phyloP scores from a whole-genome alignment of 345 rosid species.

The Syzygium aqueum region DNA sequence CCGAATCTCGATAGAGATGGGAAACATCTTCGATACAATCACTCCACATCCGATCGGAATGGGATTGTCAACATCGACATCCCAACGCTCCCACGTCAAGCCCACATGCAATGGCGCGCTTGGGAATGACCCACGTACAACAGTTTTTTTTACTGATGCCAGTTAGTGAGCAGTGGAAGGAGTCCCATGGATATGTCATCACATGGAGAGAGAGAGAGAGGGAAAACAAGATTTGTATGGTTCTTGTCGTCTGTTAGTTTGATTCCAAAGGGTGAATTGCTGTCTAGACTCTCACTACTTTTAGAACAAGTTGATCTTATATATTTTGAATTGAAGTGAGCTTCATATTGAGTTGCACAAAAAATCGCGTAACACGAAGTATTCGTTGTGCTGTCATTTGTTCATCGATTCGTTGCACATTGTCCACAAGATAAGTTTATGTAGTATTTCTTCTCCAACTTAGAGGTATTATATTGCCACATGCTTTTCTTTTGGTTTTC shows the following conservation, averaged over 20 bases:
- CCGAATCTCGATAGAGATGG: not conserved
- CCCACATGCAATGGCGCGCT: not conserved
- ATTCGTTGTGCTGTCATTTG: not conserved
- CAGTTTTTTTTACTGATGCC: not conserved
- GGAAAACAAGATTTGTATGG: not conserved
- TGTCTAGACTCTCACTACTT: not conserved
- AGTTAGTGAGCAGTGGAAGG: not conserved
- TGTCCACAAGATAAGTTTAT: not conserved
- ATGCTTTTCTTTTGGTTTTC: not conserved
- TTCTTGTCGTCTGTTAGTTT: not conserved
- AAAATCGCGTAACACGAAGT: not conserved
- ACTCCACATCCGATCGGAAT: not conserved
- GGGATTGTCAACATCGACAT: not conserved
- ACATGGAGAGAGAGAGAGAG: not conserved
- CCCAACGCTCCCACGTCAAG: not conserved
- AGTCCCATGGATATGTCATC: not conserved
- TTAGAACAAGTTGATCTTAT: not conserved
- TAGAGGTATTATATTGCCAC: not conserved
- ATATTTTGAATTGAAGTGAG: not conserved
- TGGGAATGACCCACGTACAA: not conserved
- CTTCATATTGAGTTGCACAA: not conserved
- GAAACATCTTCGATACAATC: not conserved
- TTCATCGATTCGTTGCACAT: not conserved
- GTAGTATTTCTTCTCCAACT: not conserved
- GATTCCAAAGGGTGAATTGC: not conserved